Conservation (phyloP, 306 rosid species). For the Erythrophleum fordii region DNA sequence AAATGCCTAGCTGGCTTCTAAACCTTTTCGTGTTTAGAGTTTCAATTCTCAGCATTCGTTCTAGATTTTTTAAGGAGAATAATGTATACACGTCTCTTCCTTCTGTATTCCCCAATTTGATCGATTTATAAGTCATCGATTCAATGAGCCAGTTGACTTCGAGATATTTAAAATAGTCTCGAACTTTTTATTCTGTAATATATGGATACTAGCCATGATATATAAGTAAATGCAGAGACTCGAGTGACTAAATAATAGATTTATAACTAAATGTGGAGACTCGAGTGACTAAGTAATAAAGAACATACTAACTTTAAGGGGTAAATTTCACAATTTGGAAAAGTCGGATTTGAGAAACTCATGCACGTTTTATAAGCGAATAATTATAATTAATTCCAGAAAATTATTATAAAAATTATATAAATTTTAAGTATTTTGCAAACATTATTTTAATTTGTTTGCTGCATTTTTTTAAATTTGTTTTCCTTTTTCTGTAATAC, state of each 20-base stretch:
- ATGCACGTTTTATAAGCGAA: no score
- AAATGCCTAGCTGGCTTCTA: not conserved
- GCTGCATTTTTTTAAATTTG: no score
- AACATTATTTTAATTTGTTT: no score
- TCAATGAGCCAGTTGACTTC: constrained; percentile 14
- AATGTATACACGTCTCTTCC: not conserved
- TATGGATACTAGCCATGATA: not conserved
- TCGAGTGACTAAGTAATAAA: no score
- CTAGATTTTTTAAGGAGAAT: not conserved
- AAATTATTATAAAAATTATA: no score
- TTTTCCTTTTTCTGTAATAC: not conserved
- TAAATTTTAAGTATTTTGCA: no score
- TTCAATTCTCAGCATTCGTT: not conserved
- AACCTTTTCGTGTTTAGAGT: not conserved
- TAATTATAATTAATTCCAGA: no score
- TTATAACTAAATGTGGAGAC: no score
- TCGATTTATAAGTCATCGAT: not conserved
- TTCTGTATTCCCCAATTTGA: not conserved
- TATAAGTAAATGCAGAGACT: not conserved
- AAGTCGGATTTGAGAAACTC: not conserved
- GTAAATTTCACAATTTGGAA: not conserved
- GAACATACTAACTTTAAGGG: not conserved
- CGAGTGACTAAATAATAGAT: not conserved
- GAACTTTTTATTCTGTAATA: not conserved
- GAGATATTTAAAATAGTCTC: not conserved